phyloP scores from a whole-genome alignment of 179 eudicot genomes.

The Beta corolliflora region DNA sequence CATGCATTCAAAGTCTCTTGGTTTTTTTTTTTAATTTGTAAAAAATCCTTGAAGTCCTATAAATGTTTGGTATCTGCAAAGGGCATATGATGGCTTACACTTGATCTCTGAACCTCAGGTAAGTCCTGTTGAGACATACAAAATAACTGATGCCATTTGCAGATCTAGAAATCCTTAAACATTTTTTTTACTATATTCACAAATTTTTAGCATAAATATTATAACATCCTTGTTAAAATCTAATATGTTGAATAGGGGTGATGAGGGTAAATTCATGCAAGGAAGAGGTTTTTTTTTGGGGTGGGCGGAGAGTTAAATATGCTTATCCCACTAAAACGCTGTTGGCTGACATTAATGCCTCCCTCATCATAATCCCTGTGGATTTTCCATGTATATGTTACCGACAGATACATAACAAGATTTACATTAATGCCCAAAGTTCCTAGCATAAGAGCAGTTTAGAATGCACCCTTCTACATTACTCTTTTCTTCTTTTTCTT shows the following conservation, averaged over 20 bases:
- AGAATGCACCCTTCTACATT: no score
- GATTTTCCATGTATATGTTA: neutral
- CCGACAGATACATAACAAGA: neutral
- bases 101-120: conserved; percentile 64
- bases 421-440: neutral
- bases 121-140: conserved; percentile 42
- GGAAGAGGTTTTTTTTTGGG: neutral
- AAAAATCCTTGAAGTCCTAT: neutral
- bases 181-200: neutral
- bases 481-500: no score
- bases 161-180: neutral
- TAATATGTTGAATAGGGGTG: neutral
- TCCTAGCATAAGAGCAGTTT: neutral
- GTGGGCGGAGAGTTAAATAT: neutral
- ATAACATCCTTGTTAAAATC: neutral
- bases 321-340: neutral
- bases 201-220: no score
- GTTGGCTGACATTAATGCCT: neutral
- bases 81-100: conserved; percentile 63
- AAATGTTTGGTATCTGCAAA: conserved; percentile 17
- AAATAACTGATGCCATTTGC: conserved; percentile 44
- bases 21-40: neutral
- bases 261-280: neutral
- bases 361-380: neutral
- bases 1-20: neutral